Conservation (phyloP, 2,329 filamentous ascomycete genomes). For the Aspergillus sp. region DNA sequence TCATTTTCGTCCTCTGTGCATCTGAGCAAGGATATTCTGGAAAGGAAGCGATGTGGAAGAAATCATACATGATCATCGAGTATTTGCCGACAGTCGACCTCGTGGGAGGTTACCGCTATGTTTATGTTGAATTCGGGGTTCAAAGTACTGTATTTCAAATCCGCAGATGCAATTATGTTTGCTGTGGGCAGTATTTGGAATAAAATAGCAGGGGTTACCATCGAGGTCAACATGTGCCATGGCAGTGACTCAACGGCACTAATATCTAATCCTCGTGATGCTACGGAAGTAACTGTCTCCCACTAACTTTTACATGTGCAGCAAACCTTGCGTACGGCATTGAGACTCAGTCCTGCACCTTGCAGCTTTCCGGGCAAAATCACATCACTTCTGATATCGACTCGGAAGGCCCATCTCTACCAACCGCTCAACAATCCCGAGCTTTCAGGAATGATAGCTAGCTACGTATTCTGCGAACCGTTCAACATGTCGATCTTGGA, state of each 20-base stretch:
- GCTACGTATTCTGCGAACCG: not conserved
- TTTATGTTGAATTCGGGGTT: not conserved
- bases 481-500: not conserved
- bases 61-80: not conserved
- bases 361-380: not conserved
- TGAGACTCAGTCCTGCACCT: not conserved
- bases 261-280: not conserved
- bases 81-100: not conserved
- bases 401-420: not conserved
- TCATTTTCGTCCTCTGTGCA: not conserved
- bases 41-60: not conserved
- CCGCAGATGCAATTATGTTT: not conserved
- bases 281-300: not conserved
- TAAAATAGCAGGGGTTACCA: not conserved
- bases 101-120: not conserved
- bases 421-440: not conserved
- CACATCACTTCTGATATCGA: not conserved
- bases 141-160: not conserved
- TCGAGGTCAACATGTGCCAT: not conserved
- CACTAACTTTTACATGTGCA: not conserved
- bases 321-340: not conserved
- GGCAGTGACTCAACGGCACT: not conserved
- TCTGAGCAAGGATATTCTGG: not conserved
- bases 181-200: not conserved
- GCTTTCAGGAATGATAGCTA: not conserved